Evolutionary conservation across 768 basidiomycete genomes (phyloP).

Genomic region (Gymnopilus dilepis): DNA sequence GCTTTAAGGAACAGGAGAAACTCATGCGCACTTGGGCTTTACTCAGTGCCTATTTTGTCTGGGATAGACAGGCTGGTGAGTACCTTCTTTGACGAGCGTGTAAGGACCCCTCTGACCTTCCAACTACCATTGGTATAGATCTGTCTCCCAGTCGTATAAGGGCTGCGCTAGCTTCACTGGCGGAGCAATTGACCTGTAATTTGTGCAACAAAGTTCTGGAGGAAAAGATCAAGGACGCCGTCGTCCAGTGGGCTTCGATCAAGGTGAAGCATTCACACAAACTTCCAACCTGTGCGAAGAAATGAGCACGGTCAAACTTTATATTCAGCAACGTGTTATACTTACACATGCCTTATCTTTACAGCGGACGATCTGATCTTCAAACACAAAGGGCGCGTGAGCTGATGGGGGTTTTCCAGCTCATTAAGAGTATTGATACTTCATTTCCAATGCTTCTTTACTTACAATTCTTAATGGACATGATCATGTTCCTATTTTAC

Average conservation of each 20-base stretch:
- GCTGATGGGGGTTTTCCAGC: not conserved
- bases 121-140: not conserved
- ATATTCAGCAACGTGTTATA: too few relatives aligned
- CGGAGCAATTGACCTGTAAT: not conserved
- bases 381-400: too few relatives aligned
- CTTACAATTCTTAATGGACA: too few relatives aligned
- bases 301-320: not conserved
- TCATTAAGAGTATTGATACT: too few relatives aligned
- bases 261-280: not conserved
- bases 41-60: not conserved
- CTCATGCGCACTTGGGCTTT: not conserved
- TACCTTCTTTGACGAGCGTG: not conserved
- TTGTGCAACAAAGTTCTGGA: not conserved
- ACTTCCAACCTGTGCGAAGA: not conserved
- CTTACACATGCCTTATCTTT: not conserved
- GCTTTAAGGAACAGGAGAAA: not conserved
- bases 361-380: not conserved
- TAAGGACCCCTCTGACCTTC: not conserved
- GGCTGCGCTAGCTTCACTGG: not conserved
- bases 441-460: too few relatives aligned
- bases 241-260: not conserved
- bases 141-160: not conserved
- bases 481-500: too few relatives aligned
- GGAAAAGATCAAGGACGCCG: slow-evolving; percentile 1
- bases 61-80: not conserved